Evolutionary conservation across 495 filamentous ascomycete genomes (phyloP).

Genomic region (Aspergillus heteromorphus): DNA sequence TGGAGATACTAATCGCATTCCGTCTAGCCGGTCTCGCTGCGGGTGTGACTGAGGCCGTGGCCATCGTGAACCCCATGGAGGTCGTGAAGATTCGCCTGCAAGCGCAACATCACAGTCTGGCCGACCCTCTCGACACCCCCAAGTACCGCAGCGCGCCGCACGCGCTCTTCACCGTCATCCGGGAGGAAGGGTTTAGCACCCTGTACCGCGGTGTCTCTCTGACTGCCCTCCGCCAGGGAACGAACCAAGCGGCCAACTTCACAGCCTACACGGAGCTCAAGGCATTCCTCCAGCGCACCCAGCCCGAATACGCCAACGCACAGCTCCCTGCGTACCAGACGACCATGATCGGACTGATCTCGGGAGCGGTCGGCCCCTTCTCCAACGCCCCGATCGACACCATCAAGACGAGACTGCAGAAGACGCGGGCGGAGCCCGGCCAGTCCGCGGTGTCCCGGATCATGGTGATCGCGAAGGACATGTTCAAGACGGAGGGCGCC

Average conservation of each 20-base stretch:
- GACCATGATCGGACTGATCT: constrained; percentile 81
- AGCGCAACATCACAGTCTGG: constrained; percentile 92
- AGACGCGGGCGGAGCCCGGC: constrained; percentile 75
- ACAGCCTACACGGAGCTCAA: constrained; percentile 96
- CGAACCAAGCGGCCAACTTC: constrained; percentile 98
- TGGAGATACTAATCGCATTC: neutral
- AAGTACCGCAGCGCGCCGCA: constrained; percentile 98
- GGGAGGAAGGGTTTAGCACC: constrained; percentile 81
- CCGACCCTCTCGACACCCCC: constrained; percentile 82
- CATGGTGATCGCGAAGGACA: constrained; percentile 70
- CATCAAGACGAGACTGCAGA: constrained; percentile 96
- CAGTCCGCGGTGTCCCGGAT: constrained; percentile 76
- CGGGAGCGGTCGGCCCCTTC: constrained; percentile 90
- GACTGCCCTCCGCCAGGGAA: constrained; percentile 89
- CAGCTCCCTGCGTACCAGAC: constrained; percentile 86
- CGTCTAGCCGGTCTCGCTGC: constrained; percentile 74
- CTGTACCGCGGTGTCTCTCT: constrained; percentile 91
- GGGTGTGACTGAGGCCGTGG: constrained; percentile 93
- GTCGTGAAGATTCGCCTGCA: constrained; percentile 97
- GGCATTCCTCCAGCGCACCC: constrained; percentile 61
- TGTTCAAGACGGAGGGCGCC: constrained; percentile 95
- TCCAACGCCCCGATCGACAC: constrained; percentile 98
- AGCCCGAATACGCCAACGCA: constrained; percentile 52
- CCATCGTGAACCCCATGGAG: constrained; percentile 97
- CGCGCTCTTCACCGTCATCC: constrained; percentile 85